phyloP scores from a whole-genome alignment of 2,329 filamentous ascomycete species.

The Nannizzia gypsea region DNA sequence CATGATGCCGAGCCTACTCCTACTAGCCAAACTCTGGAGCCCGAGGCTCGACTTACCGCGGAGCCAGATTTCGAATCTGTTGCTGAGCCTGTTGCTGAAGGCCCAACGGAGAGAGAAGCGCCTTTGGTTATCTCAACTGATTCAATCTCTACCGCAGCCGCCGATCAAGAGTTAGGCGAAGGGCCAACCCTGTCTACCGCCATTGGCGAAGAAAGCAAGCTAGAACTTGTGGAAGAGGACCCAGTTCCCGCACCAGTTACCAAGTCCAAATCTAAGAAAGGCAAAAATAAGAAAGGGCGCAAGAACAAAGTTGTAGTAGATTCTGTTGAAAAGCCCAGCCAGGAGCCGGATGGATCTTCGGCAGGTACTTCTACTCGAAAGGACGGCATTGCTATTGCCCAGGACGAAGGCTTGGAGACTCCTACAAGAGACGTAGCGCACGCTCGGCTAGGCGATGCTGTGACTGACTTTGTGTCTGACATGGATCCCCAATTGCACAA shows the following conservation, averaged over 20 bases:
- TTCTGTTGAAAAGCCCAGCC: slow-evolving; percentile 2
- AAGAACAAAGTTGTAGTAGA: not conserved
- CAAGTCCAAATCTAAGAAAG: slow-evolving; percentile 1
- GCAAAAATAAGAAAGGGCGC: slow-evolving; percentile 3
- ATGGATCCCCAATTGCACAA: not conserved
- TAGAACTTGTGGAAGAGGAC: not conserved
- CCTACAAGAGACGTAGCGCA: not conserved
- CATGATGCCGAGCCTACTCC: not conserved
- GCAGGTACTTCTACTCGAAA: slow-evolving; percentile 11
- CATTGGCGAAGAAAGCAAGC: not conserved
- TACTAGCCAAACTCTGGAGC: not conserved
- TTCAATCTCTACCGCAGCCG: not conserved
- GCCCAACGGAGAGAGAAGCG: not conserved
- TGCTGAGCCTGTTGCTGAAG: not conserved
- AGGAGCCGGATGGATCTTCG: not conserved
- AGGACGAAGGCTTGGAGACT: not conserved
- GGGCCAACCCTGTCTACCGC: not conserved
- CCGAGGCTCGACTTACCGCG: not conserved
- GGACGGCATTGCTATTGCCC: slow-evolving; percentile 19
- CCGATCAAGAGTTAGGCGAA: not conserved
- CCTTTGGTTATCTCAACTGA: not conserved
- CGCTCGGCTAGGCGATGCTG: not conserved
- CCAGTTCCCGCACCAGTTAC: not conserved
- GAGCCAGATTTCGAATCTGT: not conserved
- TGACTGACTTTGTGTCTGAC: not conserved